Conservation (phyloP, 1,284 basidiomycete species). For the Ustilago nuda region DNA sequence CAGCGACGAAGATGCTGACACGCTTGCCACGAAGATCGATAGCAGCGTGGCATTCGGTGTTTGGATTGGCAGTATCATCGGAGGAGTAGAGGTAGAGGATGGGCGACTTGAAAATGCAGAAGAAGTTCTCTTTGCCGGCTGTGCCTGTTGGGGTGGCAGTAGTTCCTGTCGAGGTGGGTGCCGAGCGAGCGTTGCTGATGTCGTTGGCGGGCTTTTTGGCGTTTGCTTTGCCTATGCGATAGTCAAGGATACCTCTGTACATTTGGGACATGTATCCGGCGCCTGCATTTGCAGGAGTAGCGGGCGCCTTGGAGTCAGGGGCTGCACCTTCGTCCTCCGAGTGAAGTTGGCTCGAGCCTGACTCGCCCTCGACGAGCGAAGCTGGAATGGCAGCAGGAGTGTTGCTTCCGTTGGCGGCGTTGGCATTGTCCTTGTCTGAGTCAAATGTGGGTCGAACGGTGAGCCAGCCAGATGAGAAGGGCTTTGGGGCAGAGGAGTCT, state of each 20-base stretch:
- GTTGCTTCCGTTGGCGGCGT: not conserved
- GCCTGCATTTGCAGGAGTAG: constrained; percentile 2
- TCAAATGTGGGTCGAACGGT: constrained; percentile 54
- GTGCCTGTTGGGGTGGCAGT: constrained; percentile 26
- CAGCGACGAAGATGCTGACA: constrained; percentile 61
- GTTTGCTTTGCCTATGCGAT: constrained; percentile 36
- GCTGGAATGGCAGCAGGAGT: constrained; percentile 30
- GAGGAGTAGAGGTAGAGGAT: constrained; percentile 67
- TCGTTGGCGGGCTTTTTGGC: constrained; percentile 25
- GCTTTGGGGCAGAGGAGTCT: constrained; percentile 27
- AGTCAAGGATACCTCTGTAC: constrained; percentile 64
- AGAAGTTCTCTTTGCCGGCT: constrained; percentile 54
- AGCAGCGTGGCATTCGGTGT: constrained; percentile 64
- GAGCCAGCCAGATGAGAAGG: constrained; percentile 59
- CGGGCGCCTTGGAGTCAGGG: constrained; percentile 3
- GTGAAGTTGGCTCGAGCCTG: constrained; percentile 22
- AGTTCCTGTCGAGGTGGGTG: constrained; percentile 11
- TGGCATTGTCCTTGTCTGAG: constrained; percentile 29
- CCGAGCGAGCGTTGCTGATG: constrained; percentile 11
- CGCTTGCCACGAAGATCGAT: constrained; percentile 65
- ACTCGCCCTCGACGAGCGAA: constrained; percentile 25
- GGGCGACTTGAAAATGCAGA: constrained; percentile 64
- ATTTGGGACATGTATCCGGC: constrained; percentile 61
- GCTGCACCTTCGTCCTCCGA: constrained; percentile 27
- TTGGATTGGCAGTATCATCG: constrained; percentile 51